Evolutionary conservation across 2,329 filamentous ascomycete species (phyloP), one percentile per base, ranked within the genome.

Genomic region (Huntiella decipiens): DNA sequence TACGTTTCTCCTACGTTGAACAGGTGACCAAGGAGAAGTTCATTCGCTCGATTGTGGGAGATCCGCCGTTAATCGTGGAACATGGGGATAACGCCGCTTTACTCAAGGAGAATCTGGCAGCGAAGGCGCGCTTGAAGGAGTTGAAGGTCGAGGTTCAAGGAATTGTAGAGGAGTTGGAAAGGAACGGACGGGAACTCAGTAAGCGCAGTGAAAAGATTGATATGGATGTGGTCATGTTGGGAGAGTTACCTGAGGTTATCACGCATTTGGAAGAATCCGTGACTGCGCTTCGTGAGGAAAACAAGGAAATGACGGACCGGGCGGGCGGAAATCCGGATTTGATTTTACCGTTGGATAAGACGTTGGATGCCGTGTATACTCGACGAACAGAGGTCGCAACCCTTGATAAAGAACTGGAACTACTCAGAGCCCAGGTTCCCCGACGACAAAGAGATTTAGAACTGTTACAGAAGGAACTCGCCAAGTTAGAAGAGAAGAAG

Each of bases 11-110:
- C 52, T 96, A 96, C 63, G 82, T 95, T 54, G 91, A 98, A 63
- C 91, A 96, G 66, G 86, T 96, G 51, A 96, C 88, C 38, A 98
- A 96, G 63, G 91, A 98, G 61, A 93, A 94, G 57, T 96, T 95
- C 61, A 79, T 98, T 46, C 83, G 86, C 53, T 79, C 83, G 52
- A 92, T 96, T 54, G 85, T 92, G 12, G 85, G 84, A 52, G 83
- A 94, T 52, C 85, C 87, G 42, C 91, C 88, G 0, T 70, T 87
- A 12, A 80, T 96, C 39, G 82, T 93, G 48, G 79, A 79, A 36
- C 74, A 79, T 38, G 73, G 78, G 54, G 87, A 96, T 57, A 96
- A 95, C 58, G 65, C 79, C 41, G 77, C 79, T 48, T 63, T 93
- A 17, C 84, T 91, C 57, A 67, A 62, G 53, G 67, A 71, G 47